Evolutionary conservation across 116 monocot species (phyloP), one percentile per base, ranked within the genome.

Genomic region (Iris pallida): DNA sequence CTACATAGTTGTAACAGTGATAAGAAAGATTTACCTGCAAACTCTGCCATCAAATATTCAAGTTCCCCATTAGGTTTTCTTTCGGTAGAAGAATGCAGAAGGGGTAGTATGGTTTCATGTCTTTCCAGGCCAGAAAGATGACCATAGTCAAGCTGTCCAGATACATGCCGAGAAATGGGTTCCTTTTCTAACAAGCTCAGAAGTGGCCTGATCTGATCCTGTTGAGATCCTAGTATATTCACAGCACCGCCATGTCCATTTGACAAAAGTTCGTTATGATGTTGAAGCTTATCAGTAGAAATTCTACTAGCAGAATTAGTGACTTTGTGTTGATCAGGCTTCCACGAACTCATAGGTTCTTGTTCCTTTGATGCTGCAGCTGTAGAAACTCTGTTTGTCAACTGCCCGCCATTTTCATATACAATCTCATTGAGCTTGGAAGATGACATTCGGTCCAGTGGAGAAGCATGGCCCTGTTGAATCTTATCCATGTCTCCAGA

Each of bases 141-240:
- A 18, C 75, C 82, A 77, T 94, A 94, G 68, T 94, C 94, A 63
- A 94, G 85, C 30, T 87, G 94, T 18, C 90, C 94, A 55, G 90
- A 94, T 30, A 77, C 85, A 79, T 81, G 82, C 9, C 94, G 94
- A 42, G 94, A 94, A 58, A 83, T 90, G 11, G 89, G 87, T 72
- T 94, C 94, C 64, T 90, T 94, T 53, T 94, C 90, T 16, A 94
- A 74, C 62, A 94, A 65, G 59, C 94, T 94, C 47, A 94, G 55
- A 49, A 94, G 90, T 3, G 94, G 94, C 5, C 90, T 75, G 8
- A 90, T 71, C 20, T 86, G 85, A 4, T 89, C 93, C 19, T 79
- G 63, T 42, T 82, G 84, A 68, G 76, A 30, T 8, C 42, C 49
- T 18, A 43, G 45, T 62, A 42, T 51, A 73, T 66, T 75, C 6